Evolutionary conservation across 2,329 filamentous ascomycete species (phyloP).

Genomic region (Teratosphaeriaceae sp.): DNA sequence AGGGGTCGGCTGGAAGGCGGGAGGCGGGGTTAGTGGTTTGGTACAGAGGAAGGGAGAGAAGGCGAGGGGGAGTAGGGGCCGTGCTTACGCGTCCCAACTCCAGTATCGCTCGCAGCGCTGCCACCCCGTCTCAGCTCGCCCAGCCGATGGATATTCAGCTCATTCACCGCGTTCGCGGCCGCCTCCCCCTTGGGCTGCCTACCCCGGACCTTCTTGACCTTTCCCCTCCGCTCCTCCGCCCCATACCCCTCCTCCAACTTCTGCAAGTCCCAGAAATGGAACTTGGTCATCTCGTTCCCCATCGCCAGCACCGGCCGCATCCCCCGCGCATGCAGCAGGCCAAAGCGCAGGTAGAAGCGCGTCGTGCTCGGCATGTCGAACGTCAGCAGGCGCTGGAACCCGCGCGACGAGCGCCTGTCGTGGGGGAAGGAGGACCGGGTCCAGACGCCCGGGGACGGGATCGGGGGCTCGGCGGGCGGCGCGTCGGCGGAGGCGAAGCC

Average conservation of each 20-base stretch:
- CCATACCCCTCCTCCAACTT: conserved; percentile 47
- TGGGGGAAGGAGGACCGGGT: conserved; percentile 64
- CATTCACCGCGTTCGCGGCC: conserved; percentile 1
- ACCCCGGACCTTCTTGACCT: not conserved
- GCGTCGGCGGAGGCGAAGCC: conserved; percentile 59
- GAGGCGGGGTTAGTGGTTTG: conserved; percentile 4
- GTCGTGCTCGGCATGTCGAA: conserved; percentile 60
- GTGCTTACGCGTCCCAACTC: conserved; percentile 1
- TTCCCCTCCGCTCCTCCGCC: conserved; percentile 9
- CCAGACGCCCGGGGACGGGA: conserved; percentile 28
- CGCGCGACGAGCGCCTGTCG: conserved; percentile 25
- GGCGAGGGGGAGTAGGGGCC: not conserved
- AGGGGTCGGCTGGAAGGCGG: conserved; percentile 14
- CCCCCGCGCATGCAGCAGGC: conserved; percentile 54
- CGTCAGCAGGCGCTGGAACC: conserved; percentile 57
- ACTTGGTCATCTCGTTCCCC: conserved; percentile 59
- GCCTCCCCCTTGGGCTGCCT: conserved; percentile 1
- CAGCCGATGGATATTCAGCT: conserved; percentile 6
- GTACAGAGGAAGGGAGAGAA: not conserved
- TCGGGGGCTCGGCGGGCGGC: conserved; percentile 38
- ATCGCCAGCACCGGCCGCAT: conserved; percentile 65
- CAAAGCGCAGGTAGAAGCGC: conserved; percentile 70
- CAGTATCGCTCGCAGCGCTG: conserved; percentile 3
- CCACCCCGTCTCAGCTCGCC: conserved; percentile 5
- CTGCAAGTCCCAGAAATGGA: conserved; percentile 71